Evolutionary conservation across 139 green algal genomes (phyloP), one percentile per base, ranked within the genome.

Genomic region (Chlamydomonas incerta): DNA sequence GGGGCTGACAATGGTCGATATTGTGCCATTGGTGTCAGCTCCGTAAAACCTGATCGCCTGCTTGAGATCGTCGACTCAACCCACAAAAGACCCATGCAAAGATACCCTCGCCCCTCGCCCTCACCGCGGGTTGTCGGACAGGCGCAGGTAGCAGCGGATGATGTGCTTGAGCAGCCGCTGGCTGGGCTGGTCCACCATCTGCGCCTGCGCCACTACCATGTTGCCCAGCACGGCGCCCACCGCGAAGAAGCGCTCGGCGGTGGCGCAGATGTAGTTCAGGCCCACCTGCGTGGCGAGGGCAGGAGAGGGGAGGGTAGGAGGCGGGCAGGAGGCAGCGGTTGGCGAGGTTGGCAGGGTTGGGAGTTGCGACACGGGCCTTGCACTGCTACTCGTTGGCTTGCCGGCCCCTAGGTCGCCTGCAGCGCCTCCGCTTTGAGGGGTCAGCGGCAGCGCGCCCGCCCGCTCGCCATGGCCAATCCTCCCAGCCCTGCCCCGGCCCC

Each of bases 121-220:
- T 18, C 88, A 93, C 91, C 92, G 90, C 2, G 91, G 92, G 87
- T 98, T 97, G 87, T 98, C 96, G 3, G 91, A 94, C 26, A 99
- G 93, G 6, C 98, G 91, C 87, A 99, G 94, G 89, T 99, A 99
- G 91, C 98, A 99, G 58, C 98, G 91, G 72, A 99, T 97, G 88
- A 99, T 99, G 95, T 99, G 98, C 93, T 99, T 99, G 13, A 99
- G 93, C 80, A 99, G 93, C 5, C 98, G 93, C 71, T 98, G 95
- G 20, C 92, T 97, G 14, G 96, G 97, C 90, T 97, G 92, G 90
- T 99, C 96, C 63, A 71, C 60, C 29, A 79, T 72, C 34, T 92
- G 87, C 17, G 87, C 90, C 83, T 97, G 91, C 46, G 89, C 93
- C 41, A 96, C 90, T 50, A 98, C 97, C 97, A 99, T 99, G 88